phyloP scores from a whole-genome alignment of 805 yeast species.

The Saturnispora halmiae region DNA sequence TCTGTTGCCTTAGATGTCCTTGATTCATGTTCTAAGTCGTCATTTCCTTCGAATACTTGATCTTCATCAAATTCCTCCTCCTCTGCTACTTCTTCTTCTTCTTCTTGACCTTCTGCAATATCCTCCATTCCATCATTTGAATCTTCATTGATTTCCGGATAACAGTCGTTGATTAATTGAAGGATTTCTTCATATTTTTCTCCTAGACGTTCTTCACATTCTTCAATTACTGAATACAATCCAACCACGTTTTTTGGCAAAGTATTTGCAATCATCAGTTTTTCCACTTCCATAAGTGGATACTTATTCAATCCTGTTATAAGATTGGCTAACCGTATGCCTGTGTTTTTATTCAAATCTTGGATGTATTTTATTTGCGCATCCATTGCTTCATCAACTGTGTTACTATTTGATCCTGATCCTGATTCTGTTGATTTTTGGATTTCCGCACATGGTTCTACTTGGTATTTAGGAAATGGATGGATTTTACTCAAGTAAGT shows the following conservation, averaged over 20 bases:
- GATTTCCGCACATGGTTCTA: not conserved
- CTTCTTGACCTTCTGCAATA: slow-evolving; percentile 18
- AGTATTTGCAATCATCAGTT: slow-evolving; percentile 71
- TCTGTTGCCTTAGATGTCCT: slow-evolving; percentile 14
- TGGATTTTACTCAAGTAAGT: slow-evolving; percentile 31
- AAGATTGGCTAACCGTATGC: slow-evolving; percentile 25
- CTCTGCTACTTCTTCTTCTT: slow-evolving; percentile 14
- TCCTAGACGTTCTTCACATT: slow-evolving; percentile 79
- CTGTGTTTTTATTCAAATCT: slow-evolving; percentile 23
- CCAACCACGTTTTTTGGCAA: slow-evolving; percentile 76
- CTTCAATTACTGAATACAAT: slow-evolving; percentile 75
- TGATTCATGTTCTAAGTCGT: slow-evolving; percentile 24
- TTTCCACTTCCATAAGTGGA: slow-evolving; percentile 70
- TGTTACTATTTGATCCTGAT: not conserved
- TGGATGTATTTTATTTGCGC: not conserved
- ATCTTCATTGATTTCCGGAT: slow-evolving; percentile 32
- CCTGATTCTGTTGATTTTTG: not conserved
- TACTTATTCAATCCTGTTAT: slow-evolving; percentile 40
- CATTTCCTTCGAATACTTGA: slow-evolving; percentile 18
- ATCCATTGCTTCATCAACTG: not conserved
- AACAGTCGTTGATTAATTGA: slow-evolving; percentile 42
- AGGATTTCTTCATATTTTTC: slow-evolving; percentile 54
- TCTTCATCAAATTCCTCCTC: slow-evolving; percentile 21
- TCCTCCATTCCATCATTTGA: slow-evolving; percentile 22
- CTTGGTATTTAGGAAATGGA: not conserved